Base-by-base conservation (phyloP, 306 rosid species). In the Acacia melanoxylon region DNA sequence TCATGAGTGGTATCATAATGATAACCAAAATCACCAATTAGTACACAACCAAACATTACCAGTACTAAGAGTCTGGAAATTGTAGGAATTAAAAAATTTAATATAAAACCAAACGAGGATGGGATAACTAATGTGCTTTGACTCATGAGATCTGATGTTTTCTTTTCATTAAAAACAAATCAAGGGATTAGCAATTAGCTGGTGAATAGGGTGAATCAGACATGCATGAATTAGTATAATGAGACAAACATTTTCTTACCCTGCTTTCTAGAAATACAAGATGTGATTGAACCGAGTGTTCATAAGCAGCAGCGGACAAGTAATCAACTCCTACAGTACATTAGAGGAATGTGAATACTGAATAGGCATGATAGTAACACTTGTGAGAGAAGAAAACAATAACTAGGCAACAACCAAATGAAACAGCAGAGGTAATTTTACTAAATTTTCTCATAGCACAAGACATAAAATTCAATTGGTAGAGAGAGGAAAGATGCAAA, bases 241-340 rank as follows among this genome's bases (percentile, higher is more conserved):
- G 75, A 48, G 77, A 72, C 59, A 85, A 13, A 75, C 4, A 82
- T 14, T 31, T 84, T 79, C 86, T 85, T 87, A 87, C 88, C 85
- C 86, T 79, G 74, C 86, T 62, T 80, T 82, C 73, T 33, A 87
- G 81, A 59, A 87, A 85, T 82, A 73, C 83, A 59, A 24, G 85
- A 72, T 87, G 88, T 49, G 90, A 87, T 54, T 20, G 76, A 77
- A 68, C 37, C 1, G 83, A 85, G 56, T 87, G 86, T 76, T 76
- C 90, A 61, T 87, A 87, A 68, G 88, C 75, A 58, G 90, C 90
- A 67, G 24, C 90, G 44, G 90, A 87, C 68, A 85, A 76, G 83
- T 85, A 87, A 80, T 87, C 90, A 85, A 87, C 40, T 76, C 90
- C 90, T 87, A 72, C 81, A 85, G 80, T 58, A 65, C 66, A 87